A percentile compares a stretch with the other conserved stretches of the same genome.
Conservation (phyloP, 495 filamentous ascomycete genomes). For the Chaetomium cochliodes region DNA sequence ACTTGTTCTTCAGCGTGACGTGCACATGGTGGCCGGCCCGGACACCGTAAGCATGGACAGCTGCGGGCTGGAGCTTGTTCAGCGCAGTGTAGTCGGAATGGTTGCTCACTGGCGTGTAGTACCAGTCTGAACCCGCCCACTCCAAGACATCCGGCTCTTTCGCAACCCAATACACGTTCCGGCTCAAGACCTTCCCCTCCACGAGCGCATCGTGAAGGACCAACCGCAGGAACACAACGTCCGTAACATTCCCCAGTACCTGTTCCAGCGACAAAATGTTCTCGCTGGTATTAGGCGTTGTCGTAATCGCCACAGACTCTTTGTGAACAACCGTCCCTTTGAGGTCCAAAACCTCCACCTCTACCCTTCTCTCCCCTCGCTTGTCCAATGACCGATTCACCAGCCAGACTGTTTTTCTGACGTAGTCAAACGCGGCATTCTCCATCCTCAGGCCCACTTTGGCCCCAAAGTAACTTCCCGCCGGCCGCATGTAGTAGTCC, state of each 20-base stretch:
- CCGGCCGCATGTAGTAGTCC: conserved; percentile 61
- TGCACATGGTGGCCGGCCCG: neutral
- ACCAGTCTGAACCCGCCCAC: conserved; percentile 59
- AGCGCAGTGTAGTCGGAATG: conserved; percentile 34
- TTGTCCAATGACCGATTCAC: conserved; percentile 55
- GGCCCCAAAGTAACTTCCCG: conserved; percentile 59
- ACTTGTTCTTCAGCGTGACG: conserved; percentile 54
- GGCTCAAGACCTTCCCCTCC: conserved; percentile 43
- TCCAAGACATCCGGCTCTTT: conserved; percentile 49
- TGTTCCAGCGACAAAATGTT: conserved; percentile 33
- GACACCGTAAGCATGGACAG: conserved; percentile 35
- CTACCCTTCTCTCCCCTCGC: conserved; percentile 44
- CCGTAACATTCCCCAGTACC: conserved; percentile 39
- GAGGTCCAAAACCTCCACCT: conserved; percentile 49
- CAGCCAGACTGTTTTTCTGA: conserved; percentile 46
- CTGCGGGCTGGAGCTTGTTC: conserved; percentile 24
- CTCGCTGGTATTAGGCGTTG: conserved; percentile 42
- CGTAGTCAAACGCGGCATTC: conserved; percentile 56
- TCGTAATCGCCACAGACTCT: conserved; percentile 28
- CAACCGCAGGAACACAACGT: conserved; percentile 55
- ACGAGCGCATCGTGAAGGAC: conserved; percentile 41
- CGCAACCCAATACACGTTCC: conserved; percentile 64
- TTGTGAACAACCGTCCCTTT: conserved; percentile 45
- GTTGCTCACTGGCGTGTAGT: conserved; percentile 54
- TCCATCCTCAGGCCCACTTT: conserved; percentile 50